phyloP scores from a whole-genome alignment of 176 grass and related monocot genomes.

The Carex kokanica region DNA sequence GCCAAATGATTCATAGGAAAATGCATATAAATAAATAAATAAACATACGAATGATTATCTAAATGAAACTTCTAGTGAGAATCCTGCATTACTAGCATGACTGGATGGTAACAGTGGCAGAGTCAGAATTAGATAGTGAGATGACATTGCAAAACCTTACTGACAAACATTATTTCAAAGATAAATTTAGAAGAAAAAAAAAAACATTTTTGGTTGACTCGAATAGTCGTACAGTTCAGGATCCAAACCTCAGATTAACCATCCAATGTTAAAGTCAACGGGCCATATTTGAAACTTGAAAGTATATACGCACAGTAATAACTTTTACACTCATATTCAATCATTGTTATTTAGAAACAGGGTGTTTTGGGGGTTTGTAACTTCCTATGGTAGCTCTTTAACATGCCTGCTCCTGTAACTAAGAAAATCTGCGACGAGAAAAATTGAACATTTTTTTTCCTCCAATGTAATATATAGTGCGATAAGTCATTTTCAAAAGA shows the following conservation, averaged over 20 bases:
- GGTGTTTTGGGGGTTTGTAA: neutral
- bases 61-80: neutral
- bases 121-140: neutral
- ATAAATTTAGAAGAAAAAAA: neutral
- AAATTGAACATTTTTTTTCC: neutral
- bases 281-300: neutral
- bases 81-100: neutral
- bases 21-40: neutral
- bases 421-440: neutral
- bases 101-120: neutral
- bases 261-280: neutral
- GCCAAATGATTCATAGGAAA: neutral
- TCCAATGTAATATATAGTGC: neutral
- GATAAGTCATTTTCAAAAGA: neutral
- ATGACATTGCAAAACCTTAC: neutral
- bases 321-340: neutral
- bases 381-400: neutral
- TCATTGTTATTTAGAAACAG: neutral
- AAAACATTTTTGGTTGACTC: neutral
- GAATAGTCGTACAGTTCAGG: neutral
- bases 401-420: neutral
- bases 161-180: neutral
- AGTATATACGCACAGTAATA: neutral
- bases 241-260: constrained; percentile 1
- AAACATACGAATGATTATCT: neutral